Evolutionary conservation across 1,284 basidiomycete genomes (phyloP), one percentile per base, ranked within the genome.

Genomic region (Sporisorium sorghi): DNA sequence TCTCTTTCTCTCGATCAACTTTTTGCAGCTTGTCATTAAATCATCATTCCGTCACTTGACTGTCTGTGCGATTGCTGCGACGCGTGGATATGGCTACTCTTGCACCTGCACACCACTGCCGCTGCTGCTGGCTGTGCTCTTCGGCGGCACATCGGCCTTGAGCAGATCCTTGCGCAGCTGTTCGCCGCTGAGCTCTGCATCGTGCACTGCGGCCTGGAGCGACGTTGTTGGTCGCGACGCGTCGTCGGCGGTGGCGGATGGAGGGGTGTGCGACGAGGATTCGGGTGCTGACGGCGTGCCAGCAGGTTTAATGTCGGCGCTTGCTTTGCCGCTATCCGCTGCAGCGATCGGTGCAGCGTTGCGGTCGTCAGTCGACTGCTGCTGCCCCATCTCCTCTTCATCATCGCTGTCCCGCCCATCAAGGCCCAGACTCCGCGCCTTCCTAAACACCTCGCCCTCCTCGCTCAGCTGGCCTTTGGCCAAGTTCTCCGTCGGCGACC

Each of bases 371-470:
- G 14, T 10, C 26, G 26, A 15, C 17, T 5, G 30, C 24, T 8
- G 19, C 15, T 10, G n/a, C 47, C 21, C 12, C 53, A 2, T 46
- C 40, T 40, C 58, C 23, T 49, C 53, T n/a, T 60, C 66, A 9
- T 61, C 58, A 6, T 70, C 66, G 24, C 47, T 37, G 6, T 46
- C 48, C 33, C 53, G 46, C 8, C 49, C 65, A 44, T 76, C 68
- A 6, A 75, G 37, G 0, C 63, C 47, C 12, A 79, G 32, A 42
- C 73, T 72, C 24, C 64, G 56, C 5, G 82, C 80, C 32, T 65
- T 72, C 2, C 82, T 58, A 57, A 83, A 83, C 12, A 83, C 52
- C 39, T 76, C 77, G 15, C 70, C 77, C 33, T 83, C 82, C 56
- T 83, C 82, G 33, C 61, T 72, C 12, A 81, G 43, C 57, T 79